Percentiles rank a stretch among this genome's conserved stretches.
Conservation (phyloP, 768 basidiomycete genomes). For the Omphalotus guepiniiformis region DNA sequence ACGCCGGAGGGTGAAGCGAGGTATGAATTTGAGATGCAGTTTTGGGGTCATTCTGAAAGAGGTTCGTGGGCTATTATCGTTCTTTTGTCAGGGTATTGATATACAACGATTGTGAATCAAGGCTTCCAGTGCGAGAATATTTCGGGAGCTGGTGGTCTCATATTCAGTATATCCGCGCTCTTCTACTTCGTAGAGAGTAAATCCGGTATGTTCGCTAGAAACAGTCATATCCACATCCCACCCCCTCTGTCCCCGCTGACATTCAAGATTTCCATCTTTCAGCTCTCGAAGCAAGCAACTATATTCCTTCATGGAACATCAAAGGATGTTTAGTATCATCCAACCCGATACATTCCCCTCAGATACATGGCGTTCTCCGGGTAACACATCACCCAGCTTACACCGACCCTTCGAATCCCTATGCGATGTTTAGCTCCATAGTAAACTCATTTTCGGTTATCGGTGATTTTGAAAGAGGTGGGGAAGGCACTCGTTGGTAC, state of each 20-base stretch:
- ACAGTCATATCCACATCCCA: neutral
- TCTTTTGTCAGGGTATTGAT: too few species aligned
- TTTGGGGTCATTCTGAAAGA: constrained; percentile 40
- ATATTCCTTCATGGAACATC: constrained; percentile 39
- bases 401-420: constrained; percentile 11
- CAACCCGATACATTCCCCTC: constrained; percentile 22
- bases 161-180: constrained; percentile 29
- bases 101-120: too few species aligned
- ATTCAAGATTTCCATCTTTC: too few species aligned
- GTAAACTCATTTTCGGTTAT: too few species aligned
- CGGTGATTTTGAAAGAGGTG: too few species aligned
- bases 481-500: too few species aligned
- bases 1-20: constrained; percentile 30
- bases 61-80: too few species aligned
- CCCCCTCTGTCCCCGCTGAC: neutral
- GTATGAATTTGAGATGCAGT: constrained; percentile 34
- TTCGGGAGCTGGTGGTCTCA: constrained; percentile 17
- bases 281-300: constrained; percentile 32
- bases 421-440: constrained; percentile 10
- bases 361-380: constrained; percentile 16
- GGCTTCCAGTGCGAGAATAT: constrained; percentile 17
- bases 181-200: constrained; percentile 30
- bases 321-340: constrained; percentile 16
- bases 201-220: constrained; percentile 26
- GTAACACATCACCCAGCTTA: constrained; percentile 20